Evolutionary conservation across 495 filamentous ascomycete species (phyloP), one percentile per base, ranked within the genome.

Genomic region (Talaromyces wortmannii): DNA sequence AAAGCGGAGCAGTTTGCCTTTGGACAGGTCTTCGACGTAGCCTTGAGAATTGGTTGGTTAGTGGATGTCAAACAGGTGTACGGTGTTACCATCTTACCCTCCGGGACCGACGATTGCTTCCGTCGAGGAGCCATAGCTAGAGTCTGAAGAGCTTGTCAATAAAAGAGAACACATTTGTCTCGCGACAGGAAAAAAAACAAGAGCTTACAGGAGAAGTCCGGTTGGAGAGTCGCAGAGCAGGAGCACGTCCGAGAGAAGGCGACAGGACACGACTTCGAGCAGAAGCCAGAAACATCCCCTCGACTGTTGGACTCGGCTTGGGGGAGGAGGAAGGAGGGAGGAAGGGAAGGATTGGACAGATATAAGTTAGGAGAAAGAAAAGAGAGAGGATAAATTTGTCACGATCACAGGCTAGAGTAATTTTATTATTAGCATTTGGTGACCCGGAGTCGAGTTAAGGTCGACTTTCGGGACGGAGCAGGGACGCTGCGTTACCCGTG

Each of bases 1-100:
- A 72, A 94, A 99, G 45, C 95, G 86, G 58, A 97, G 85, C 89
- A 95, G 96, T 16, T 85, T 80, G 58, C 92, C 91, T 71, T 95
- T 96, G 60, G 87, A 87, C 64, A 80, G 79, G 71, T 99, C 91
- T 74, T 97, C 95, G 63, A 78, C 86, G 78, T 97, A 97, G 54
- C 90, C 94, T 94, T 59, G 6, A 31, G n/a, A 6, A 17, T 31
- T 15, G 42, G 30, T 50, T 15, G 40, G 55, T 48, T 11, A 53
- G 40, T 59, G 49, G 10, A 48, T 2, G 23, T 23, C 23, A 23
- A 23, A 23, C 4, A 23, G 23, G 23, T 31, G 15, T 16, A 17
- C 13, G 12, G 15, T 17, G 23, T 15, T 15, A 16, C 23, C 30
- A 16, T 72, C 72, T 64, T 55, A 77, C 74, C 74, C 63, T 77